Evolutionary conservation across 2,329 filamentous ascomycete species (phyloP).

Genomic region (Hymenoscyphus salicellus): DNA sequence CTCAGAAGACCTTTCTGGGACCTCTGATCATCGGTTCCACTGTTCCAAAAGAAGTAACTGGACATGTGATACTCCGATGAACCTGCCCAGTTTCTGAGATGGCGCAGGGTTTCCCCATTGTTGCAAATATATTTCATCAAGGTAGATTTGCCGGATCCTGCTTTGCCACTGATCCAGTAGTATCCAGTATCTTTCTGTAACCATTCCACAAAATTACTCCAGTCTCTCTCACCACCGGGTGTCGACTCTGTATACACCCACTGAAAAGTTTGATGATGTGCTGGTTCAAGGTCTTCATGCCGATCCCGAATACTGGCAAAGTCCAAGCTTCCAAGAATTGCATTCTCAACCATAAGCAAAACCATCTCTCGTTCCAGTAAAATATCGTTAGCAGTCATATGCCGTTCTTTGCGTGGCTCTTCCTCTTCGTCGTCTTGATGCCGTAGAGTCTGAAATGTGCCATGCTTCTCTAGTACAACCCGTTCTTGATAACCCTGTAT

Average conservation of each 20-base stretch:
- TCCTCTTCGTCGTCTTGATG: conserved; percentile 4
- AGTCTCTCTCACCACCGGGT: neutral
- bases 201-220: conserved; percentile 16
- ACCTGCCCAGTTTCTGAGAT: conserved; percentile 33
- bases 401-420: neutral
- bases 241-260: conserved; percentile 3
- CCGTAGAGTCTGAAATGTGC: conserved; percentile 1
- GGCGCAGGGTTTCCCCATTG: neutral
- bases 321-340: conserved; percentile 7
- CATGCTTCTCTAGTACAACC: neutral
- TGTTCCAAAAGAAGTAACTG: conserved; percentile 47
- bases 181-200: conserved; percentile 7
- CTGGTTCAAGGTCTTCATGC: conserved; percentile 8
- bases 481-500: conserved; percentile 6
- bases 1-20: conserved; percentile 17
- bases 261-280: conserved; percentile 9
- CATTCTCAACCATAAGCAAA: conserved; percentile 11
- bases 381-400: neutral
- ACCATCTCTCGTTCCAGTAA: conserved; percentile 10
- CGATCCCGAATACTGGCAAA: conserved; percentile 5
- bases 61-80: conserved; percentile 29
- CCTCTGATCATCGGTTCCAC: conserved; percentile 32
- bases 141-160: conserved; percentile 18
- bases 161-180: conserved; percentile 24
- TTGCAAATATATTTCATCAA: conserved; percentile 16